Conservation (phyloP, 306 rosid genomes). For the Gynostemma pentaphyllum region DNA sequence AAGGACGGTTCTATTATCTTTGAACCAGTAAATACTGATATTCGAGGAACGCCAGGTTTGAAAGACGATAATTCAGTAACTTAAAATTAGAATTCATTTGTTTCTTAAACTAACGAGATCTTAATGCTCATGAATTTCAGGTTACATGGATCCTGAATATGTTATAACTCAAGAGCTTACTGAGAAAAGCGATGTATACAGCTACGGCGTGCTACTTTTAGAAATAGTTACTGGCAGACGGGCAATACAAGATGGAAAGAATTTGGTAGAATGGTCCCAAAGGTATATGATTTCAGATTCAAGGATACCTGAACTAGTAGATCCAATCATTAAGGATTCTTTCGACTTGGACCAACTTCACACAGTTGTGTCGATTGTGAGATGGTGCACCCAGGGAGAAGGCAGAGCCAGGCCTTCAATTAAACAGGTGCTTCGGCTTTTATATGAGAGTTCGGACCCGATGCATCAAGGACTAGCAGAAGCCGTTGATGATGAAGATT, state of each 20-base stretch:
- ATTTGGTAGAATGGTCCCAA: slow-evolving; percentile 89
- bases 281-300: slow-evolving; percentile 42
- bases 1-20: slow-evolving; percentile 70
- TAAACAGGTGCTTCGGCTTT: slow-evolving; percentile 81
- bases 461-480: slow-evolving; percentile 57
- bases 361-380: slow-evolving; percentile 52
- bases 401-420: slow-evolving; percentile 80
- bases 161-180: slow-evolving; percentile 91
- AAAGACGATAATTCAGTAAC: background rate
- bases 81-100: background rate
- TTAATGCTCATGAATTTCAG: slow-evolving; percentile 36
- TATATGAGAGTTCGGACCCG: slow-evolving; percentile 87
- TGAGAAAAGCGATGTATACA: slow-evolving; percentile 84
- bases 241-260: slow-evolving; percentile 65
- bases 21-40: slow-evolving; percentile 73
- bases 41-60: slow-evolving; percentile 91
- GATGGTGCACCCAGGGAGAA: slow-evolving; percentile 92
- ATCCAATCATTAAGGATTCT: slow-evolving; percentile 54
- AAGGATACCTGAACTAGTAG: slow-evolving; percentile 60
- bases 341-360: slow-evolving; percentile 80
- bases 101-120: background rate
- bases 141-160: slow-evolving; percentile 98
- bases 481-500: slow-evolving; percentile 52
- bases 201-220: slow-evolving; percentile 77
- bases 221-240: slow-evolving; percentile 80